phyloP scores from a whole-genome alignment of 768 basidiomycete species.

The Mrakia gelida region DNA sequence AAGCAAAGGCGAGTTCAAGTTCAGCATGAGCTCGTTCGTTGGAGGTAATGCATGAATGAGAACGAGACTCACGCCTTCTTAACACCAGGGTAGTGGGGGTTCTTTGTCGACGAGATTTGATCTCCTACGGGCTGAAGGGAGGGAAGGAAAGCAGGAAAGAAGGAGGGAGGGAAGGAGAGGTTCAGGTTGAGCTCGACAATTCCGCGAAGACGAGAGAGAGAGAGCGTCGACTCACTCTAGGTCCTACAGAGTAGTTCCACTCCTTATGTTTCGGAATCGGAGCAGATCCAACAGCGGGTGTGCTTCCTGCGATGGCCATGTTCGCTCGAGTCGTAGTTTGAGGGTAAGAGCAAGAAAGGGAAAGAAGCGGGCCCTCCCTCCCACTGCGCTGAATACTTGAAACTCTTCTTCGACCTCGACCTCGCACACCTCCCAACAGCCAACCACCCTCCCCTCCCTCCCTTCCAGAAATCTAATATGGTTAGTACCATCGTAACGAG shows the following conservation, averaged over 20 bases:
- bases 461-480: not conserved
- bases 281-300: not conserved
- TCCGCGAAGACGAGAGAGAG: not conserved
- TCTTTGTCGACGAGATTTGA: not conserved
- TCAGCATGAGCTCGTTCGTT: not conserved
- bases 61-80: slow-evolving; percentile 22
- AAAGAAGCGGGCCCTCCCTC: not conserved
- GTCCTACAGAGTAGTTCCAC: slow-evolving; percentile 12
- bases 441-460: not conserved
- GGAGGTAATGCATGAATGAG: not conserved
- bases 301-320: not conserved
- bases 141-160: not conserved
- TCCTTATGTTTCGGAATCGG: slow-evolving; percentile 4
- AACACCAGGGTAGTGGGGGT: slow-evolving; percentile 23
- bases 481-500: not conserved
- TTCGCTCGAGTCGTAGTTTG: not conserved
- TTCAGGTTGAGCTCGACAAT: not conserved
- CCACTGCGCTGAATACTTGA: no score
- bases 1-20: not conserved
- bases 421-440: no score
- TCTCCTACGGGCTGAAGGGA: not conserved
- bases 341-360: not conserved
- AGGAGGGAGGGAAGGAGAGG: not conserved
- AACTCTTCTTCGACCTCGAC: no score
- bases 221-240: not conserved